Evolutionary conservation across 495 filamentous ascomycete species (phyloP).

Genomic region (Neurospora hispaniola): DNA sequence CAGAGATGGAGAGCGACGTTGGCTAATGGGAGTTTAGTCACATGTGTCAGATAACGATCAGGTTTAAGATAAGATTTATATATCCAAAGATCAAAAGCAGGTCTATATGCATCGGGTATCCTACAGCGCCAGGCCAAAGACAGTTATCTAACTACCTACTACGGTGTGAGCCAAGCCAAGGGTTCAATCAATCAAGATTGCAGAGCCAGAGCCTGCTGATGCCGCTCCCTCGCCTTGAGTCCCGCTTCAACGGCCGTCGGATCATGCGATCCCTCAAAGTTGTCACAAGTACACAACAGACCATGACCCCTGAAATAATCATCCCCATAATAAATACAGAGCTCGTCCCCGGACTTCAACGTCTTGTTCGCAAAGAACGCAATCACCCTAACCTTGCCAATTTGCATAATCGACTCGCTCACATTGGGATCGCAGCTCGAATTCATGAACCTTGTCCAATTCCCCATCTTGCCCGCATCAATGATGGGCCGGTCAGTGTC

Average conservation of each 20-base stretch:
- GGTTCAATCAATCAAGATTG: neutral
- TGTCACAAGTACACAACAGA: neutral
- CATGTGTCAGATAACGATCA: neutral
- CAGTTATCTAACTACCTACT: neutral
- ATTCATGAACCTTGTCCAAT: conserved; percentile 22
- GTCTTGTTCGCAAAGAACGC: neutral
- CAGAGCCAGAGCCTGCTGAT: neutral
- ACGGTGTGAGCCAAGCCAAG: neutral
- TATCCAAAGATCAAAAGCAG: neutral
- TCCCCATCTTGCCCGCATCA: conserved; percentile 8
- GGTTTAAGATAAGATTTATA: neutral
- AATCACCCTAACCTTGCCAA: conserved; percentile 8
- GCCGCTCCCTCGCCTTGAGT: neutral
- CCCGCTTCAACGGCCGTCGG: neutral
- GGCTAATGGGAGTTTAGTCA: neutral
- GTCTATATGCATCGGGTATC: neutral
- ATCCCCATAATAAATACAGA: conserved; percentile 14
- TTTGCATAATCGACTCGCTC: neutral
- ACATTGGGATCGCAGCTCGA: conserved; percentile 14
- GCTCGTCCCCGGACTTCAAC: conserved; percentile 4
- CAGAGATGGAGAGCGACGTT: neutral
- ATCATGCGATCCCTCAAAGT: neutral
- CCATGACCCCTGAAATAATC: conserved; percentile 9
- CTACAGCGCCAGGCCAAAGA: neutral
- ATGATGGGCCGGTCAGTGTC: neutral